phyloP scores from a whole-genome alignment of 306 rosid species.

The Cicer pinnatifidum region DNA sequence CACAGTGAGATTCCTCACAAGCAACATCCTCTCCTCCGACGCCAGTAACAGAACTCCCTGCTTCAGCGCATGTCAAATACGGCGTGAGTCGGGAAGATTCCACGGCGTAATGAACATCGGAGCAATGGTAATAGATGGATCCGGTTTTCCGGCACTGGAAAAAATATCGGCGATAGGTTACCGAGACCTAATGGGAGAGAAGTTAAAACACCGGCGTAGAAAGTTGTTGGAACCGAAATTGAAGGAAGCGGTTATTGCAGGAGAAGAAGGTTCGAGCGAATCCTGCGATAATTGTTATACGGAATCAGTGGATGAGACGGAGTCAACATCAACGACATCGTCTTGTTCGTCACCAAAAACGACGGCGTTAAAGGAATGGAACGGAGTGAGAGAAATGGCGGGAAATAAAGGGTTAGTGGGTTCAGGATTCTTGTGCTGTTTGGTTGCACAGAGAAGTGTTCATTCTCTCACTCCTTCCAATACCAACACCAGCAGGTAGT shows the following conservation, averaged over 20 bases:
- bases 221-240: constrained; percentile 26
- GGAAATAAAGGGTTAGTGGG: constrained; percentile 52
- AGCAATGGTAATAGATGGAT: constrained; percentile 55
- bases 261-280: constrained; percentile 42
- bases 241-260: background rate
- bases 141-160: constrained; percentile 53
- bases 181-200: constrained; percentile 73
- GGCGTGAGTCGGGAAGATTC: constrained; percentile 84
- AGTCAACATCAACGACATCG: constrained; percentile 58
- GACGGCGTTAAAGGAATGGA: constrained; percentile 65
- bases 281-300: constrained; percentile 52
- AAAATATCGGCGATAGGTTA: constrained; percentile 66
- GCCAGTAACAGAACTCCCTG: constrained; percentile 51
- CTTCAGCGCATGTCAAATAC: constrained; percentile 76
- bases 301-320: constrained; percentile 54
- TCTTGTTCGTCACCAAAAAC: constrained; percentile 50
- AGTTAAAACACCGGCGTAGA: constrained; percentile 33
- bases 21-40: constrained; percentile 56
- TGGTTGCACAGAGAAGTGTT: constrained; percentile 50
- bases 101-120: constrained; percentile 78
- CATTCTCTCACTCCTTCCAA: constrained; percentile 39
- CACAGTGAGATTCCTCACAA: constrained; percentile 71
- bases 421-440: constrained; percentile 74
- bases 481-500: constrained; percentile 36
- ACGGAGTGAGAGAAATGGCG: constrained; percentile 62